Percentiles rank a stretch among this genome's conserved stretches.
Conservation (phyloP, 352 stramenopile species). For the Phytophthora tentaculata region DNA sequence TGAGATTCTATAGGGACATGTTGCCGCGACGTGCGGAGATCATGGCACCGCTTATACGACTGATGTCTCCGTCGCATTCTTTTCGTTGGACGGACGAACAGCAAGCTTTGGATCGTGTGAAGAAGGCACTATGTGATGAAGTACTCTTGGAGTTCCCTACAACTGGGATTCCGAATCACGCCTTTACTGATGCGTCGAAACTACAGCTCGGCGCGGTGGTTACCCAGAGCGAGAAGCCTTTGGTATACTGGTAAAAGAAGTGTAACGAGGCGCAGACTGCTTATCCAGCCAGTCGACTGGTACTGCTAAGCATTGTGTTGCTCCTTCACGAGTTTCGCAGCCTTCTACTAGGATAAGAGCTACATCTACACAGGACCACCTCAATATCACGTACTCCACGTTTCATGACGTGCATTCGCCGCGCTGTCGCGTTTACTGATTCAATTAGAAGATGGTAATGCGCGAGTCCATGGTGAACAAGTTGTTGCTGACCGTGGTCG, state of each 20-base stretch:
- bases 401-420: not conserved
- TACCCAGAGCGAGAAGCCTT: too few relatives aligned
- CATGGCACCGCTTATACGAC: too few relatives aligned
- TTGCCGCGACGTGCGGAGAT: not conserved
- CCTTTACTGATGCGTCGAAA: too few relatives aligned
- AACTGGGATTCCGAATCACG: too few relatives aligned
- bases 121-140: too few relatives aligned
- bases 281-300: not conserved
- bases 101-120: too few relatives aligned
- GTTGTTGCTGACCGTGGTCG: not conserved
- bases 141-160: too few relatives aligned
- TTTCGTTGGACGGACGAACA: too few relatives aligned
- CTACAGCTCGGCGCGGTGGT: too few relatives aligned
- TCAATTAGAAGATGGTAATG: too few relatives aligned
- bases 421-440: not conserved
- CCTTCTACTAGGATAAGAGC: not conserved
- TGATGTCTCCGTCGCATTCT: too few relatives aligned
- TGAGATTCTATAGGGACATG: constrained; percentile 21
- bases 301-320: not conserved
- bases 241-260: constrained; percentile 3
- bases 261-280: not conserved
- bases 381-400: not conserved
- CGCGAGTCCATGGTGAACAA: not conserved
- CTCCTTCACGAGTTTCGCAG: not conserved
- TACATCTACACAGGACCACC: not conserved